Percentiles rank a stretch among this genome's conserved stretches.
Conservation (phyloP, 768 basidiomycete genomes). For the Leccinum barrowsii region DNA sequence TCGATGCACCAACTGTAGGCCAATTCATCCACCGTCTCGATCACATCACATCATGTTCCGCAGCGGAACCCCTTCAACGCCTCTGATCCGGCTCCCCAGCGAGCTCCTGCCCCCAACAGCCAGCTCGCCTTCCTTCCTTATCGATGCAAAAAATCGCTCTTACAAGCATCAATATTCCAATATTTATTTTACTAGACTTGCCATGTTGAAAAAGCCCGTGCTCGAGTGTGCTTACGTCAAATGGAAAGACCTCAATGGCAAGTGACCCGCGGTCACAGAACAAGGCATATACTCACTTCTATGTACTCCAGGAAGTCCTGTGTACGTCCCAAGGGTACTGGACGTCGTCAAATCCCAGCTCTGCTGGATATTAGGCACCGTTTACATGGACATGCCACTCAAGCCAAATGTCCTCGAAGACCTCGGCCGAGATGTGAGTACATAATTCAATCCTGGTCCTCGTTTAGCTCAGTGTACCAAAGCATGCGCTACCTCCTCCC, state of each 20-base stretch:
- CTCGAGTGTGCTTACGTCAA: slow-evolving; percentile 43
- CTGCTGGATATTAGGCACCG: slow-evolving; percentile 91
- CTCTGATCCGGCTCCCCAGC: slow-evolving; percentile 27
- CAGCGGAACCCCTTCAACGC: slow-evolving; percentile 20
- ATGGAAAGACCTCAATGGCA: slow-evolving; percentile 50
- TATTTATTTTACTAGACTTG: slow-evolving; percentile 63
- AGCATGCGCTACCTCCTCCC: slow-evolving; percentile 90
- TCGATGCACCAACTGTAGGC: not conserved
- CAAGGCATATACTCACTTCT: slow-evolving; percentile 4
- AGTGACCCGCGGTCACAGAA: slow-evolving; percentile 4
- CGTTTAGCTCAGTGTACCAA: slow-evolving; percentile 9
- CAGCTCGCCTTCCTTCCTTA: slow-evolving; percentile 39
- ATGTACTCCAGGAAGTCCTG: slow-evolving; percentile 52
- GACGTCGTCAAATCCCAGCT: slow-evolving; percentile 82
- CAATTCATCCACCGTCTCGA: not conserved
- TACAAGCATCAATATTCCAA: slow-evolving; percentile 73
- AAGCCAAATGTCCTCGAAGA: slow-evolving; percentile 99
- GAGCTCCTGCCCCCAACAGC: slow-evolving; percentile 27
- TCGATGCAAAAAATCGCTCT: slow-evolving; percentile 42
- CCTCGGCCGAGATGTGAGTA: slow-evolving; percentile 83
- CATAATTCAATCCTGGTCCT: slow-evolving; percentile 1
- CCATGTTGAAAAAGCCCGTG: slow-evolving; percentile 45
- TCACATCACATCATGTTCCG: not conserved
- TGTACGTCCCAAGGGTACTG: slow-evolving; percentile 74
- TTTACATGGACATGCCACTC: slow-evolving; percentile 98